phyloP scores from a whole-genome alignment of 495 filamentous ascomycete genomes.

The Xylaria bambusicola region DNA sequence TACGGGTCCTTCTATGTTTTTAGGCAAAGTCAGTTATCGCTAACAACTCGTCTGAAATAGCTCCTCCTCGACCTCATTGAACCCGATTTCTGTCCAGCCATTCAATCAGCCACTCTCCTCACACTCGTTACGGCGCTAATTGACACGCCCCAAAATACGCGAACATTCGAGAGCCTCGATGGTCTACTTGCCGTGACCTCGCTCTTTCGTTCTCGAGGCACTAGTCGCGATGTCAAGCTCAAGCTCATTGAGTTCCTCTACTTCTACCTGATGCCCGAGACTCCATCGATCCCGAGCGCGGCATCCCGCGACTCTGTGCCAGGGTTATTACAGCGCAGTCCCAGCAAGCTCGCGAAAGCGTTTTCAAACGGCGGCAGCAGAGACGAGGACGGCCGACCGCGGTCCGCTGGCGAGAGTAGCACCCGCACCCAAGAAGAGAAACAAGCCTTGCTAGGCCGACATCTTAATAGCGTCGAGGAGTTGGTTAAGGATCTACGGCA shows the following conservation, averaged over 20 bases:
- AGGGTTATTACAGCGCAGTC: constrained; percentile 64
- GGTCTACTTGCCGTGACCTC: constrained; percentile 91
- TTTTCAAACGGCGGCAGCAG: constrained; percentile 40
- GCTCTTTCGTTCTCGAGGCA: constrained; percentile 82
- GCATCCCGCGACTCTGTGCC: constrained; percentile 36
- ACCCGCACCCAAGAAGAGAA: constrained; percentile 84
- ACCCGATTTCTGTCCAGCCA: constrained; percentile 83
- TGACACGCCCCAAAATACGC: constrained; percentile 78
- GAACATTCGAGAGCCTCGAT: constrained; percentile 90
- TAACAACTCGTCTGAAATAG: constrained; percentile 34
- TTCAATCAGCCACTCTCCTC: constrained; percentile 86
- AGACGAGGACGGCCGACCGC: constrained; percentile 42
- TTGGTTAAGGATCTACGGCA: constrained; percentile 87
- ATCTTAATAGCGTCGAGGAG: constrained; percentile 88
- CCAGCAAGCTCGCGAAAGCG: constrained; percentile 65
- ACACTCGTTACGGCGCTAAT: constrained; percentile 87
- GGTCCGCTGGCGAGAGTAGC: constrained; percentile 39
- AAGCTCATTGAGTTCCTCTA: constrained; percentile 94
- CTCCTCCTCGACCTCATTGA: constrained; percentile 94
- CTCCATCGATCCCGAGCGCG: constrained; percentile 55
- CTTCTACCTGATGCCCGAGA: constrained; percentile 97
- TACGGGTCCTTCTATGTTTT: constrained; percentile 30
- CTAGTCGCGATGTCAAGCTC: constrained; percentile 83
- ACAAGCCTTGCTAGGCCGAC: constrained; percentile 75
- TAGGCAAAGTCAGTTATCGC: not conserved